Percentiles rank a stretch among this genome's conserved stretches.
These are phyloP conservation scores for Neoboletus subvelutipes DNA, from an alignment of 768 basidiomycete species.

Conservation along the genomic window DNA sequence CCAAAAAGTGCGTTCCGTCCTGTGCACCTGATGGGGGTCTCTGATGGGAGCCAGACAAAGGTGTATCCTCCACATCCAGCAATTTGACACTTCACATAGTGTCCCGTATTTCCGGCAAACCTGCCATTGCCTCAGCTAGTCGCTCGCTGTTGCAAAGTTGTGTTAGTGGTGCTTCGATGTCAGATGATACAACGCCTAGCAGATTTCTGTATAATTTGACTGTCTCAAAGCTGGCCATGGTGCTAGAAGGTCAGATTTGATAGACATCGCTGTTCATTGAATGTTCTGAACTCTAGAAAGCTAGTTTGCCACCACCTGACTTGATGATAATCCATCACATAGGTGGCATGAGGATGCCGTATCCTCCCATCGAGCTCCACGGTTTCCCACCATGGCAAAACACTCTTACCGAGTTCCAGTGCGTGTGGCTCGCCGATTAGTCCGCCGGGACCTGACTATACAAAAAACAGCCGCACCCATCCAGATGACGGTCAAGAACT, in stretches of 20 bases:
- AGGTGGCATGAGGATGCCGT: constrained; percentile 35
- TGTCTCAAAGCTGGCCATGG: constrained; percentile 43
- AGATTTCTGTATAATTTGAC: constrained; percentile 36
- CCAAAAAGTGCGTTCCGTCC: constrained; percentile 20
- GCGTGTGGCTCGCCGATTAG: constrained; percentile 27
- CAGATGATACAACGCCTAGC: not conserved
- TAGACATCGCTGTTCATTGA: not conserved
- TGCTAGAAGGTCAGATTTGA: constrained; percentile 57
- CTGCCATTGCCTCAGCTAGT: constrained; percentile 59
- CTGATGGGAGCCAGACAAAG: constrained; percentile 16
- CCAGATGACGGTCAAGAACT: constrained; percentile 11
- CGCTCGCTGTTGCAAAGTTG: constrained; percentile 40
- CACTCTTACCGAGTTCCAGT: constrained; percentile 80
- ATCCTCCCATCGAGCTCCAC: constrained; percentile 59
- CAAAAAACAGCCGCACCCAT: constrained; percentile 20
- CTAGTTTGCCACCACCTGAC: constrained; percentile 65
- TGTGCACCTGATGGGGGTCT: not conserved
- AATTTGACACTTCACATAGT: constrained; percentile 53
- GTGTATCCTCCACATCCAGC: constrained; percentile 6
- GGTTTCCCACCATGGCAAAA: constrained; percentile 87
- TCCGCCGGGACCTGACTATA: constrained; percentile 4
- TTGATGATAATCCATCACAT: constrained; percentile 74
- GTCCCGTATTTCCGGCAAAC: constrained; percentile 62
- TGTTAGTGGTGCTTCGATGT: not conserved
- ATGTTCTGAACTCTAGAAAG: constrained; percentile 40